Conservation (phyloP, 345 rosid species). For the Ceriops decandra region DNA sequence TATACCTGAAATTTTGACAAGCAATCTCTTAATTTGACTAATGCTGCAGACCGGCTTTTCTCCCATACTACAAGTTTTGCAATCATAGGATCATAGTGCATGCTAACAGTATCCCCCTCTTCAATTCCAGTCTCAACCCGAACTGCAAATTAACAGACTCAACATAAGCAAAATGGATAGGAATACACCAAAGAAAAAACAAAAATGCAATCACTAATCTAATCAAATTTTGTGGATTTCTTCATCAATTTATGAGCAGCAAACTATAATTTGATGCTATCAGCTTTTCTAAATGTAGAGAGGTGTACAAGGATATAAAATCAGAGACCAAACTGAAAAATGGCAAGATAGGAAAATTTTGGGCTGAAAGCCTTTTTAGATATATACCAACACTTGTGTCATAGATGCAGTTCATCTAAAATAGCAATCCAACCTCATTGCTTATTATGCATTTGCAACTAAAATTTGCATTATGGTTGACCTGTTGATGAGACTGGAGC, state of each 20-base stretch:
- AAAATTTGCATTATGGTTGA: conserved; percentile 19
- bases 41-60: conserved; percentile 73
- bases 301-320: not conserved
- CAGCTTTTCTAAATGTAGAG: not conserved
- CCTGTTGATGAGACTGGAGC: conserved; percentile 69
- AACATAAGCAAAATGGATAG: conserved; percentile 16
- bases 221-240: conserved; percentile 9
- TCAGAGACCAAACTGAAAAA: conserved; percentile 7
- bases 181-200: not conserved
- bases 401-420: not conserved
- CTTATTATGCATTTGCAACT: conserved; percentile 8
- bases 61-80: conserved; percentile 97
- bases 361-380: not conserved
- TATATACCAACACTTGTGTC: not conserved
- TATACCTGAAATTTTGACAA: conserved; percentile 84
- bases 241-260: conserved; percentile 9
- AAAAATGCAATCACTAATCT: not conserved
- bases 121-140: conserved; percentile 93
- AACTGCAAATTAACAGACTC: conserved; percentile 38
- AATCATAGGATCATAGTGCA: conserved; percentile 99
- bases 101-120: conserved; percentile 89
- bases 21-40: conserved; percentile 81
- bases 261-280: not conserved
- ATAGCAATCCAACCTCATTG: not conserved
- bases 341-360: conserved; percentile 7